Evolutionary conservation across 75 land plant genomes (phyloP).

Genomic region (Pinus taeda): DNA sequence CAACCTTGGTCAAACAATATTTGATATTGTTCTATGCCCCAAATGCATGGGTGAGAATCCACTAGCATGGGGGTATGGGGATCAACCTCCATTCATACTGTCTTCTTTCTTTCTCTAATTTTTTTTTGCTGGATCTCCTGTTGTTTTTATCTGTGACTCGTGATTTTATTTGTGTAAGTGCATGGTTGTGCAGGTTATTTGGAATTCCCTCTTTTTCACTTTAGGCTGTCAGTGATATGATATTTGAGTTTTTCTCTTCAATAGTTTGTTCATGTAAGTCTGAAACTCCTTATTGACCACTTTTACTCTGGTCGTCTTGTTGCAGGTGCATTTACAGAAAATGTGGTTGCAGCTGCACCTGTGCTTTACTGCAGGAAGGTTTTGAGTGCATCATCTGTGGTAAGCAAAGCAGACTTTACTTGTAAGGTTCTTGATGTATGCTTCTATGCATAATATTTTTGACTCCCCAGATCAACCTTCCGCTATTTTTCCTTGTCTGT

Average conservation of each 20-base stretch:
- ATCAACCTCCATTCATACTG: too few species aligned
- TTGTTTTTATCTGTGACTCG: too few species aligned
- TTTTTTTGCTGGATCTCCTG: too few species aligned
- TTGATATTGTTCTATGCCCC: too few species aligned
- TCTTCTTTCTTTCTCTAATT: too few species aligned
- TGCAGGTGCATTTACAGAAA: conserved; percentile 89
- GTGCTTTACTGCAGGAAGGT: conserved; percentile 72
- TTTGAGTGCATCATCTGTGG: conserved; percentile 50
- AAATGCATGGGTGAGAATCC: too few species aligned
- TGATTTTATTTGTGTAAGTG: neutral
- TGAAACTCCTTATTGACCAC: neutral
- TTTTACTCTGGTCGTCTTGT: neutral
- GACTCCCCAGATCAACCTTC: neutral
- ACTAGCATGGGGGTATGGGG: too few species aligned
- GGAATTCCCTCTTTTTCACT: neutral
- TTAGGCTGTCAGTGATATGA: neutral
- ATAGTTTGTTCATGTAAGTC: neutral
- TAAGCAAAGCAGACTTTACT: conserved; percentile 22
- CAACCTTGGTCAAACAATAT: too few species aligned
- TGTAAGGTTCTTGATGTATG: conserved; percentile 5
- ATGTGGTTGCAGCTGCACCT: conserved; percentile 96
- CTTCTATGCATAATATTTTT: neutral
- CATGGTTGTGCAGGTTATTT: neutral
- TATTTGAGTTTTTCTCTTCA: neutral
- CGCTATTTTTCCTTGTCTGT: neutral